These are phyloP conservation scores for Pelagomonas calceolata DNA, from an alignment of 108 stramenopile species.

Conservation along the genomic window DNA sequence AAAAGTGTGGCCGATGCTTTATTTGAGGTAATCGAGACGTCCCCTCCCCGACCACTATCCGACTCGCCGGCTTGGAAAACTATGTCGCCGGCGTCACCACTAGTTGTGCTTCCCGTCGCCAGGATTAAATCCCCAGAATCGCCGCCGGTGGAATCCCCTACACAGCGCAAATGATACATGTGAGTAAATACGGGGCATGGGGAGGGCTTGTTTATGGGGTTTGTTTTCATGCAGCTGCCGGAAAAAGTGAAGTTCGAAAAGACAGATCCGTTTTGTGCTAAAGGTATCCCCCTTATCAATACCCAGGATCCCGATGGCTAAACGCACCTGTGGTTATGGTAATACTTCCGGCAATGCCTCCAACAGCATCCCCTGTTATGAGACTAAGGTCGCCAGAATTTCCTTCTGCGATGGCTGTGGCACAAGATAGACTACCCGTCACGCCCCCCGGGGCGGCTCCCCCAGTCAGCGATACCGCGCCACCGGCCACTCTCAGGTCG, in stretches of 20 bases:
- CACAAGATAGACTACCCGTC: conserved; percentile 27
- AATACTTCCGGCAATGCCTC: not conserved
- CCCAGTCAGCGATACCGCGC: conserved; percentile 30
- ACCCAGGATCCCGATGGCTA: no score
- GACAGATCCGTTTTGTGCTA: not conserved
- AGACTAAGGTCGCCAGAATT: not conserved
- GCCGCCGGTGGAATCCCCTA: not conserved
- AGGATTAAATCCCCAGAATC: conserved; percentile 3
- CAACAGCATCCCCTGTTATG: conserved; percentile 1
- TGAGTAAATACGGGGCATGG: conserved; percentile 1
- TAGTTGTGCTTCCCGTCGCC: not conserved
- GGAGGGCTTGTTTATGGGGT: no score
- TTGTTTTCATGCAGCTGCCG: no score
- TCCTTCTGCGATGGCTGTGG: not conserved
- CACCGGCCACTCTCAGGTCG: conserved; percentile 5
- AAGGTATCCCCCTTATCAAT: no score
- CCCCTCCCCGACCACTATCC: not conserved
- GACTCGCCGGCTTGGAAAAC: conserved; percentile 1
- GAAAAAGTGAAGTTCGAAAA: not conserved
- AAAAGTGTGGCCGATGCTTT: not conserved
- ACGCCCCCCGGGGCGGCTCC: conserved; percentile 33
- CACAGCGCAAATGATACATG: not conserved
- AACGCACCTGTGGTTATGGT: conserved; percentile 1
- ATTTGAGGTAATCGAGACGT: not conserved
- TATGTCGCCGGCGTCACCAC: not conserved